Base-by-base conservation (phyloP, 148 eudicot species). In the Hydrangea macrophylla region DNA sequence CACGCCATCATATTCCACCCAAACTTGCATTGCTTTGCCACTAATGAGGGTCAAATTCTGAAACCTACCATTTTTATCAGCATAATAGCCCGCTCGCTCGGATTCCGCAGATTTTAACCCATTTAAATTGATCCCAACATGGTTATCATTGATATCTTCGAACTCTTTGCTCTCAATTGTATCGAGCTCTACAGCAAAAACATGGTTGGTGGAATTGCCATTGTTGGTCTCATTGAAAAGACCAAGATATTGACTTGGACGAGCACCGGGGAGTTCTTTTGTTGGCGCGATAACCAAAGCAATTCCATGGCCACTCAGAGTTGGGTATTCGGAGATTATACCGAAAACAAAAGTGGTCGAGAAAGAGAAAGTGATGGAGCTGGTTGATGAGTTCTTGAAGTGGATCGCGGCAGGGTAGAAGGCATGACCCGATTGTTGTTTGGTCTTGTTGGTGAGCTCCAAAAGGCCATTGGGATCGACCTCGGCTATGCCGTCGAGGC, bases 261-360 rank as follows among this genome's bases (percentile, higher is more conserved):
- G 72, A 18, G 79, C 74, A 12, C 68, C 64, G 15, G 58, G 64
- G 33, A 85, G 74, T 7, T 68, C 70, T 22, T 37, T 62, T n/a
- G 80, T 39, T 28, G 89, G 88, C 11, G 90, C 50, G 9, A 85
- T 30, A 10, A 80, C 73, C 67, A 88, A 85, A 5, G 75, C 82
- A 35, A 88, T 75, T 6, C 94, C 94, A 24, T 88, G 90, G 6
- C 85, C 84, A 24, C 81, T 75, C 17, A 82, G 69, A 9, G 39
- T 56, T 10, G 66, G 63, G n/a, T 73, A 56, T 35, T 82, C 75
- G 3, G 90, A 73, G 32, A 74, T 61, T 54, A 88, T 83, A 1
- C 79, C 84, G 60, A 88, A 88, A 20, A 71, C 85, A 39, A 80
- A 85, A 18, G 78, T 60, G 22, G 85, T 76, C n/a, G 94, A 88